Base-by-base conservation (phyloP, 768 basidiomycete genomes). In the Leucogyrophana mollusca region DNA sequence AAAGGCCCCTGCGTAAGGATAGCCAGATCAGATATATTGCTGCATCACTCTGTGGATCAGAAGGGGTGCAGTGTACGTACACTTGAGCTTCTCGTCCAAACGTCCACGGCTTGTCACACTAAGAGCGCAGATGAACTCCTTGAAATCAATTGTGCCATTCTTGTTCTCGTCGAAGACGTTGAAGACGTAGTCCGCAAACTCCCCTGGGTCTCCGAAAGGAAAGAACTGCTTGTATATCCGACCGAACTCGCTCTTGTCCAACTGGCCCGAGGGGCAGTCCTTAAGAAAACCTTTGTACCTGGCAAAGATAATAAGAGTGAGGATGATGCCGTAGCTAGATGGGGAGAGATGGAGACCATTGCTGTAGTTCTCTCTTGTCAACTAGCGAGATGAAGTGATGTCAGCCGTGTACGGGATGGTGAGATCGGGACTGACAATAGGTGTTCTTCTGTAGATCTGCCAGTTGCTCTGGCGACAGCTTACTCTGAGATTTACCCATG, bases 191-290 rank as follows among this genome's bases (percentile, higher is more conserved):
- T 97, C 90, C 32, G 96, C 94, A 61, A 99, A 99, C 65, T 95
- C 89, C 49, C 75, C 83, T 7, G 96, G 95, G 67, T 99, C 95
- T 52, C 96, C 96, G 60, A 99, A 99, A 20, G 96, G 96, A 77
- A 99, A 99, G 87, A 99, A 99, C 68, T 98, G 96, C 65, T 94
- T 93, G 80, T 98, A 99, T 76, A 99, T 99, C 67, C 87, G 85
- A 60, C 87, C 79, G 72, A 99, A 99, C 66, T 94, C 94, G 46
- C 82, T 74, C 76, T 92, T 96, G 79, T 97, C 90, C 59, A 99
- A 82, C 55, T 94, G 90, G 34, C 96, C 96, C 4, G 92, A 89
- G 1, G 96, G 96, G 65, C 96, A 99, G 70, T 99, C 96, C 70
- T 94, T 96, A 62, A 95, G 82, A 74, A 98, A 99, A 37, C 96